Base-by-base conservation (phyloP, 2,329 filamentous ascomycete species). In the Phialocephala subalpina region DNA sequence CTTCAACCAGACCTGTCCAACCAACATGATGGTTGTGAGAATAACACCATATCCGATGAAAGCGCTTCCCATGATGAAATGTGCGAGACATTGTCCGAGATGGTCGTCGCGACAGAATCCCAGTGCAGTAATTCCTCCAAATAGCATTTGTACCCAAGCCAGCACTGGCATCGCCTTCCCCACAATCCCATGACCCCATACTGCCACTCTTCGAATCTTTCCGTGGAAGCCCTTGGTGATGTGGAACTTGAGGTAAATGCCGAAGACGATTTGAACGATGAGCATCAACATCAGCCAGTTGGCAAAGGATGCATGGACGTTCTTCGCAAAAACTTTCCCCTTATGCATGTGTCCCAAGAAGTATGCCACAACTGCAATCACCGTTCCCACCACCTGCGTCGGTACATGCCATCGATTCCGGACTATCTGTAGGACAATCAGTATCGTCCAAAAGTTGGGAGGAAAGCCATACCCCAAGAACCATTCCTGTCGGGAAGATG, bases 21-120 rank as follows among this genome's bases (percentile, higher is more conserved):
- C 93, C 8, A 97, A 82, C 38, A 98, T 86, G 22, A 97, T 81
- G 22, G 98, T 90, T 1, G 92, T 94, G 70, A 99, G 85, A 42
- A 97, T 78, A 62, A 97, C 91, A 33, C 93, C 96, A 75, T 99
- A 99, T 35, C 87, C 96, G 72, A 99, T 95, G 77, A 99, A 99
- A 0, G 95, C 94, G 72, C 92, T 91, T 53, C 96, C 96, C 96
- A 99, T 99, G 79, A 98, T 99, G 79, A 98, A 99, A 79, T 99
- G 96, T 1, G 96, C 96, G 49, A 92, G 81, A 79, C 96, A 99
- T 79, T 99, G 96, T 36, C 94, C 95, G 1, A 94, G 78, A 76
- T 99, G 95, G 65, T 98, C 94, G 62, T 86, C 93, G 71, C 93
- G 92, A 78, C 96, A 99, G 82, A 97, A 98, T 25, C 96, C 96